Percentiles rank a stretch among this genome's conserved stretches.
Evolutionary conservation across 331 rosid species (phyloP).

Genomic region (Spiraea crenata): DNA sequence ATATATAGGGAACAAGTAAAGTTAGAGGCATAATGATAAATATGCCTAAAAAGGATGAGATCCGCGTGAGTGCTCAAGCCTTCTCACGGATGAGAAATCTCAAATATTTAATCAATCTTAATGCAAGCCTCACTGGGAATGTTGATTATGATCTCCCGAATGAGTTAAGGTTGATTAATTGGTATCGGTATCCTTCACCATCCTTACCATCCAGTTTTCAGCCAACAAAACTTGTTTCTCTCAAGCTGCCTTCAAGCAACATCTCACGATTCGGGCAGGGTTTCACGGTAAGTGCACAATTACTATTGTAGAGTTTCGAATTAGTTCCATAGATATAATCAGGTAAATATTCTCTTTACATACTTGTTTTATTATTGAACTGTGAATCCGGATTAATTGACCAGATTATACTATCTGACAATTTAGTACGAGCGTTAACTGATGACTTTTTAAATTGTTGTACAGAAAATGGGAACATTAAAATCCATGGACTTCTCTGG

Average conservation of each 20-base stretch:
- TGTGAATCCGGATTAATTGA: too few species aligned
- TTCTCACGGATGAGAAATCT: constrained; percentile 6
- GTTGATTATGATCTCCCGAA: not conserved
- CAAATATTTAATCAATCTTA: constrained; percentile 3
- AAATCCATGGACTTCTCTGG: constrained; percentile 7
- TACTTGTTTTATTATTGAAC: too few species aligned
- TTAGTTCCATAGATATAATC: too few species aligned
- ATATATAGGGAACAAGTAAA: not conserved
- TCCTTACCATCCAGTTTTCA: constrained; percentile 5
- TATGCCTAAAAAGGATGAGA: not conserved
- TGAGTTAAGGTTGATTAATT: constrained; percentile 4
- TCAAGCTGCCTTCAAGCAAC: constrained; percentile 5
- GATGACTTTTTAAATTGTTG: too few species aligned
- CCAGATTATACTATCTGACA: too few species aligned
- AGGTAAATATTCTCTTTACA: too few species aligned
- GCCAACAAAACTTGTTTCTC: constrained; percentile 9
- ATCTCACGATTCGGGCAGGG: not conserved
- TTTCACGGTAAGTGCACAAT: not conserved
- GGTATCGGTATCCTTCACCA: not conserved
- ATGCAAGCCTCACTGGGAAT: constrained; percentile 9
- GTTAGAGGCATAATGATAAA: constrained; percentile 4
- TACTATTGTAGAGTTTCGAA: not conserved
- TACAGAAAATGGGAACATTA: not conserved
- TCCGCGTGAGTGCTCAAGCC: not conserved
- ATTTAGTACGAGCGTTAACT: not conserved